Evolutionary conservation across 257 asterid species (phyloP).

Genomic region (Leonotis leonurus): DNA sequence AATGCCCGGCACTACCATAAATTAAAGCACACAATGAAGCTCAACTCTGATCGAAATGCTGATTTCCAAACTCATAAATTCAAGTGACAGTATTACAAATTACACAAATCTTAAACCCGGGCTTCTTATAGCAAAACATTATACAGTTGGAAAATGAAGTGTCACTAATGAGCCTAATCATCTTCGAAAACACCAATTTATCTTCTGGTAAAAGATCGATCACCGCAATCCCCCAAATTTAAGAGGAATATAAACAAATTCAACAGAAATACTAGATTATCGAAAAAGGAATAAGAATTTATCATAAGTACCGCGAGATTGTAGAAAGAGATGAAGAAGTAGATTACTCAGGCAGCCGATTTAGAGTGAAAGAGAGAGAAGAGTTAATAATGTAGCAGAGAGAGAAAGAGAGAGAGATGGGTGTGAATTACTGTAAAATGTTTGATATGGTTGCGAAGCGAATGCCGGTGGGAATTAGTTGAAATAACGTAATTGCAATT

Average conservation of each 20-base stretch:
- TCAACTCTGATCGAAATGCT: neutral
- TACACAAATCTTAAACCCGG: slow-evolving; percentile 2
- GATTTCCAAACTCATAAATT: neutral
- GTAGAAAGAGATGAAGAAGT: neutral
- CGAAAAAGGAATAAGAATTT: neutral
- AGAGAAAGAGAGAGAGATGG: slow-evolving; percentile 11
- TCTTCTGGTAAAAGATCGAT: slow-evolving; percentile 15
- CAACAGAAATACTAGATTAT: neutral
- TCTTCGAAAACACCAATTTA: neutral
- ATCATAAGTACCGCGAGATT: neutral
- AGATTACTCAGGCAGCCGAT: neutral
- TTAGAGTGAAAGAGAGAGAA: neutral
- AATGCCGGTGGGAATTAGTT: slow-evolving; percentile 12
- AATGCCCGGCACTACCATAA: neutral
- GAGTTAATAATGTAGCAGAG: too few species aligned
- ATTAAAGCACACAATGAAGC: neutral
- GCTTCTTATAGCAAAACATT: neutral
- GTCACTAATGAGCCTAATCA: slow-evolving; percentile 6
- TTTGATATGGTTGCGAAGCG: slow-evolving; percentile 11
- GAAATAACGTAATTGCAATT: neutral
- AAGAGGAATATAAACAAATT: neutral
- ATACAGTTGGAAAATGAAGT: neutral
- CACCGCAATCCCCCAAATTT: slow-evolving; percentile 4
- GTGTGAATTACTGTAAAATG: too few species aligned
- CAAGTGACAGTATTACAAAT: neutral